Conservation (phyloP, 176 grass and related monocot species). For the Carex littledalei region DNA sequence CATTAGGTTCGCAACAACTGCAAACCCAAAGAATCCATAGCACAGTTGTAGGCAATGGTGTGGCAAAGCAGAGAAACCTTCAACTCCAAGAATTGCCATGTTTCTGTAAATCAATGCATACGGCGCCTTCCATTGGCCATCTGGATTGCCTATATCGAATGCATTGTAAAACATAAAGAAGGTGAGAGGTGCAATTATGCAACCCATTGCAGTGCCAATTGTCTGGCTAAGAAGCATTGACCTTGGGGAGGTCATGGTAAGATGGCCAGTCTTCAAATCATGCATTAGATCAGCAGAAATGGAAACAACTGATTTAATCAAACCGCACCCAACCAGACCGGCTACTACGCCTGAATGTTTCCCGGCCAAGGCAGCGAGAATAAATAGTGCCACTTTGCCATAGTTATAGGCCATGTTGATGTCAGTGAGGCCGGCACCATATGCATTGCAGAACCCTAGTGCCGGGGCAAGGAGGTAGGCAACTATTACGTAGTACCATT, state of each 20-base stretch:
- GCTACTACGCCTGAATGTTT: slow-evolving; percentile 84
- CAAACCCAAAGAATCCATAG: slow-evolving; percentile 88
- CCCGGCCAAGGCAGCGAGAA: slow-evolving; percentile 76
- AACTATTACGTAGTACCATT: slow-evolving; percentile 89
- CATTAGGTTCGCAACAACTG: slow-evolving; percentile 52
- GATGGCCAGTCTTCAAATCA: slow-evolving; percentile 91
- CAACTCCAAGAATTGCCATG: slow-evolving; percentile 90
- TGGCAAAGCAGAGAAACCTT: slow-evolving; percentile 92
- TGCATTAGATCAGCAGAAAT: slow-evolving; percentile 96
- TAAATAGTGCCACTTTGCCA: slow-evolving; percentile 82
- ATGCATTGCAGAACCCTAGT: slow-evolving; percentile 97
- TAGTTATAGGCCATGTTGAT: slow-evolving; percentile 99
- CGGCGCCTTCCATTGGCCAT: slow-evolving; percentile 88
- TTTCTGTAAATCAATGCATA: slow-evolving; percentile 96
- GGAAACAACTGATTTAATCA: slow-evolving; percentile 87
- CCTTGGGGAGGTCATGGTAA: slow-evolving; percentile 82
- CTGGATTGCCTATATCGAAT: slow-evolving; percentile 91
- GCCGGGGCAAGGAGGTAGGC: slow-evolving; percentile 79
- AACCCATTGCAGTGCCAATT: slow-evolving; percentile 94
- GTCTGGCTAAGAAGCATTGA: slow-evolving; percentile 88
- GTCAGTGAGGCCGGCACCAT: slow-evolving; percentile 87
- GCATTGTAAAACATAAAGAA: slow-evolving; percentile 92
- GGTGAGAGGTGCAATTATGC: slow-evolving; percentile 72
- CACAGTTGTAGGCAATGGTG: slow-evolving; percentile 83
- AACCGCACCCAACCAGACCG: slow-evolving; percentile 75